Evolutionary conservation across 768 basidiomycete species (phyloP), one percentile per base, ranked within the genome.

Genomic region (Clavulina sp.): DNA sequence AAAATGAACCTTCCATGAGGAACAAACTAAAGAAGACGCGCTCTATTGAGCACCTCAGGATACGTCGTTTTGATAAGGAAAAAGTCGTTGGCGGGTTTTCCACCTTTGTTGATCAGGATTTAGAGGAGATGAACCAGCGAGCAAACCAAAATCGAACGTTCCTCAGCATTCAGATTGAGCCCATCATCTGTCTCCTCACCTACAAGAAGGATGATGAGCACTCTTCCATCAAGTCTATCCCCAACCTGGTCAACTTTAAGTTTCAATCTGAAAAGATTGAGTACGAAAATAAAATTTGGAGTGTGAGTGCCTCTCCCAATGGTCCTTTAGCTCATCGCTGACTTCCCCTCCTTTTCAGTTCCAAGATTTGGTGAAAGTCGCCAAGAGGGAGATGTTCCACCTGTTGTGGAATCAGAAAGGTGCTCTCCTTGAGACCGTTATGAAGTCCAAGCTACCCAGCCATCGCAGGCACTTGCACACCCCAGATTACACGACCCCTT

Each of bases 241-340:
- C 67, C 2, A 64, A 71, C 52, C 52, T 68, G 55, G 82, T 82
- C 50, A 88, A 88, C 16, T 84, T 95, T 61, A 79, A 84, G 50
- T 86, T 91, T 62, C 75, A 76, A 54, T 88, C 86, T 3, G 78
- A 85, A 31, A 76, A 78, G 48, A 69, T 93, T 38, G 79, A 83
- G 58, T 89, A 84, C 62, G 77, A 77, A 53, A 85, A 86, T 57
- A 79, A 82, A 60, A 84, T 83, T 2, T 81, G 75, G 74, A 85
- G 83, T 66, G 84, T 86, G 65, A 57, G 81, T 70, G 2, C 34
- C 50, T 9, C 4, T 23, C 23, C 28, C 5, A 18, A 26, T 4
- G 3, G 2, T 16, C 30, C 28, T 41, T 21, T 30, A n/a, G 28
- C 48, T 31, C 24, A 49, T 9, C 43, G 43, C 23, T 13, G 24